Conservation (phyloP, 441 rosid species). For the Geranium incanum region DNA sequence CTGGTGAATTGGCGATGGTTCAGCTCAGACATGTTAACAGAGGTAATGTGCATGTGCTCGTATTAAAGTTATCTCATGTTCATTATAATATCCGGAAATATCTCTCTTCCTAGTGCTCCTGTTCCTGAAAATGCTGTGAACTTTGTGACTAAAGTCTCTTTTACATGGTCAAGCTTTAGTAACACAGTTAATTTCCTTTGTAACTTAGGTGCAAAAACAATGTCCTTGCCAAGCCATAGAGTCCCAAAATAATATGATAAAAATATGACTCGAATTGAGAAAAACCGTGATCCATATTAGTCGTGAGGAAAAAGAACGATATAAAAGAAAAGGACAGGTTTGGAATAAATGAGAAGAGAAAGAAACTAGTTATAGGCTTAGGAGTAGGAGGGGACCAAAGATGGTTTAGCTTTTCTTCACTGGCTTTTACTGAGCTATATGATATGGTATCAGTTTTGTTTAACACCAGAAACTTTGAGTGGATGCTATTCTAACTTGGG, state of each 20-base stretch:
- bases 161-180: not conserved
- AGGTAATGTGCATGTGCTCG: not conserved
- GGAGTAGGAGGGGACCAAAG: slow-evolving; percentile 7
- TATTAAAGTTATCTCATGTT: not conserved
- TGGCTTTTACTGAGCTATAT: not conserved
- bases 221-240: not conserved
- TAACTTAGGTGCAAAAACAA: not conserved
- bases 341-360: not conserved
- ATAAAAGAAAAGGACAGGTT: not conserved
- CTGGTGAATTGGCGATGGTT: not conserved
- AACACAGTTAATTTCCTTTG: slow-evolving; percentile 3
- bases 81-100: not conserved
- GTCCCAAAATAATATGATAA: not conserved
- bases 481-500: slow-evolving; percentile 8
- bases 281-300: not conserved
- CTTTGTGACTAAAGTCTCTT: not conserved
- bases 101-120: slow-evolving; percentile 1
- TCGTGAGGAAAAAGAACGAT: slow-evolving; percentile 1
- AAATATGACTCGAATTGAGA: not conserved
- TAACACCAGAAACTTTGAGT: not conserved
- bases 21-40: not conserved
- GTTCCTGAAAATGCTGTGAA: not conserved
- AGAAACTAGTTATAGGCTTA: slow-evolving; percentile 5
- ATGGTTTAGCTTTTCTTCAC: not conserved
- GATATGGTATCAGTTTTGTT: not conserved